Evolutionary conservation across 768 basidiomycete genomes (phyloP), one percentile per base, ranked within the genome.

Genomic region (Postia placenta): DNA sequence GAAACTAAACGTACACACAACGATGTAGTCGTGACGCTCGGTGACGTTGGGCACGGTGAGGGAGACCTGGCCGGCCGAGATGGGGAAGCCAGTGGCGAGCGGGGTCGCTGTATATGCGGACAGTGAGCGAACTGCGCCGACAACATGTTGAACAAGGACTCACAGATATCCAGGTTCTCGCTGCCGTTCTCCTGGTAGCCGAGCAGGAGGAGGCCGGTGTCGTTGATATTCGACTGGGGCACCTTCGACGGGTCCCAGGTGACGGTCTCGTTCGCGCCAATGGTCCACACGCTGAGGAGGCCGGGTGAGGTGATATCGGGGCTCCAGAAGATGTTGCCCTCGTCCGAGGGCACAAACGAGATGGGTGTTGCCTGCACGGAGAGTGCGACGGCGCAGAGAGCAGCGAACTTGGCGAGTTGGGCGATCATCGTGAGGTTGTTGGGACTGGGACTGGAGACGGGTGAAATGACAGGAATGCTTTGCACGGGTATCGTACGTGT

Each of bases 141-240:
- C 20, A 22, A 35, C n/a, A n/a, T 35, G 33, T n/a, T 35, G n/a
- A 33, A 7, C 9, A 19, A 39, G 28, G 5, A 62, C 78, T 49
- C 51, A 81, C 81, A 36, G 27, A 67, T 58, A 49, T 81, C 70
- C 52, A 81, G 64, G 45, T 71, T 74, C 47, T 54, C 58, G 28
- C 56, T 55, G 45, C 64, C 62, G 47, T 58, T 56, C 47, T 60
- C 54, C 49, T 56, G 17, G 51, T 64, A 65, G 9, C 80, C 81
- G 22, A 83, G 70, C 6, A 81, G 54, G 37, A 81, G 53, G 27
- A 61, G 20, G 12, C 81, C 69, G 3, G 66, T 71, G 5, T 64
- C 62, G 51, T 67, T 60, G 33, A 51, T 28, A 20, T 60, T 63
- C 33, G 69, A 62, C 1, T 24, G 15, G 2, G 79, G 79, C 28